Conservation (phyloP, 768 basidiomycete genomes). For the Pseudohyphozyma bogoriensis region DNA sequence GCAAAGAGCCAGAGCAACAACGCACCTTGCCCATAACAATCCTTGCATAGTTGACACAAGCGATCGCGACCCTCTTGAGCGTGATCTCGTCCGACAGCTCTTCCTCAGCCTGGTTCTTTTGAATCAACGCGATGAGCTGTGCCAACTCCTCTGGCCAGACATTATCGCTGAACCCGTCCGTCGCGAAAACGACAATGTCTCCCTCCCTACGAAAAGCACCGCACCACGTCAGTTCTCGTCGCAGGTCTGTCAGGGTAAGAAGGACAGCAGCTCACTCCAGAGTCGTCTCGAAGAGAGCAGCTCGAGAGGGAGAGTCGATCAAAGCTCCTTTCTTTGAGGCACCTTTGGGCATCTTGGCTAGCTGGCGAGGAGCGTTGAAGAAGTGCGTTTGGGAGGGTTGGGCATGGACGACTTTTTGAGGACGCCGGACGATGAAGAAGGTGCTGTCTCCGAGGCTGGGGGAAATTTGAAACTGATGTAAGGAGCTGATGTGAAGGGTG, state of each 20-base stretch:
- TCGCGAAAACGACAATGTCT: slow-evolving; percentile 23
- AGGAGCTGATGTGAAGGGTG: no score
- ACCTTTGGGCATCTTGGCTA: slow-evolving; percentile 27
- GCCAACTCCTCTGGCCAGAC: slow-evolving; percentile 22
- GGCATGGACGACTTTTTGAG: slow-evolving; percentile 4
- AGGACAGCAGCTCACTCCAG: slow-evolving; percentile 6
- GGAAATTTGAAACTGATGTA: no score
- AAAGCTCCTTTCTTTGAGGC: slow-evolving; percentile 8
- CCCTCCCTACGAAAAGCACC: neutral
- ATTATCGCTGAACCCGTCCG: slow-evolving; percentile 33
- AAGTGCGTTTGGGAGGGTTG: slow-evolving; percentile 16
- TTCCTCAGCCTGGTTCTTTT: neutral
- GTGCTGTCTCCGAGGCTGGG: slow-evolving; percentile 22
- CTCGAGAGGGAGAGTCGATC: slow-evolving; percentile 20
- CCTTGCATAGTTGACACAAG: slow-evolving; percentile 24
- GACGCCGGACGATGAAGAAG: slow-evolving; percentile 19
- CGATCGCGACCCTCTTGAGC: slow-evolving; percentile 12
- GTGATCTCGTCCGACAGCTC: neutral
- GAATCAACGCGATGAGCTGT: slow-evolving; percentile 4
- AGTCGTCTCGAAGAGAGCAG: slow-evolving; percentile 9
- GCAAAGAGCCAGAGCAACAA: no score
- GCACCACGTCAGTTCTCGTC: no score
- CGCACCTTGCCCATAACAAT: slow-evolving; percentile 14
- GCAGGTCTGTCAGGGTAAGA: neutral
- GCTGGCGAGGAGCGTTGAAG: slow-evolving; percentile 31